Percentiles rank a stretch among this genome's conserved stretches.
Evolutionary conservation across 805 yeast genomes (phyloP).

Genomic region (Scheffersomyces stipitis): DNA sequence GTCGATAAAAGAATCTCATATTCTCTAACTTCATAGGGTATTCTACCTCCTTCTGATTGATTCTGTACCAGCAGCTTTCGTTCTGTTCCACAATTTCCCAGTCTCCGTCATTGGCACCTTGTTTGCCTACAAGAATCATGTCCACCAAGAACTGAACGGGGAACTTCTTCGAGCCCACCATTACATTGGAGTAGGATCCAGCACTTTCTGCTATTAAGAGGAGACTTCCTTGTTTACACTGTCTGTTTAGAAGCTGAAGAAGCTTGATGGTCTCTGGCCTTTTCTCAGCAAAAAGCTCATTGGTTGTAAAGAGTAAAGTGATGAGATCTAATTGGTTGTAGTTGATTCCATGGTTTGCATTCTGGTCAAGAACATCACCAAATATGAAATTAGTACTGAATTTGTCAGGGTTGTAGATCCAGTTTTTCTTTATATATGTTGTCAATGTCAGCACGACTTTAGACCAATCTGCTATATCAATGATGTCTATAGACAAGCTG

Average conservation of each 20-base stretch:
- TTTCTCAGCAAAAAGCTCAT: conserved; percentile 76
- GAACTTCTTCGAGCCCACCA: conserved; percentile 71
- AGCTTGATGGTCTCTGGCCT: conserved; percentile 59
- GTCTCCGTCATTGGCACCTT: conserved; percentile 40
- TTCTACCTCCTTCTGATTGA: conserved; percentile 45
- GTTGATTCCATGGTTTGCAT: conserved; percentile 14
- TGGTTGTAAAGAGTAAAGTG: conserved; percentile 81
- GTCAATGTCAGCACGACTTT: conserved; percentile 48
- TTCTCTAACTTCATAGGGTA: conserved; percentile 75
- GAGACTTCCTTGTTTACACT: conserved; percentile 57
- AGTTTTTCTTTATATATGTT: conserved; percentile 43
- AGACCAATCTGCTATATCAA: conserved; percentile 83
- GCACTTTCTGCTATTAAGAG: conserved; percentile 82
- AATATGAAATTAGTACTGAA: conserved; percentile 27
- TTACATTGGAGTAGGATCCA: conserved; percentile 81
- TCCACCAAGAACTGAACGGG: conserved; percentile 83
- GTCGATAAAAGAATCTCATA: conserved; percentile 81
- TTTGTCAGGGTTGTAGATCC: conserved; percentile 47
- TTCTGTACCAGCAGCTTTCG: conserved; percentile 83
- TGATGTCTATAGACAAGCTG: conserved; percentile 47
- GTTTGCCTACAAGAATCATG: conserved; percentile 60
- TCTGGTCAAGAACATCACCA: conserved; percentile 31
- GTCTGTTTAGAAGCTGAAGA: conserved; percentile 49
- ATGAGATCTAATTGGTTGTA: conserved; percentile 44
- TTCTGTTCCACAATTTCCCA: conserved; percentile 68